Conservation (phyloP, 2,329 filamentous ascomycete genomes). For the Sporothrix mexicana region DNA sequence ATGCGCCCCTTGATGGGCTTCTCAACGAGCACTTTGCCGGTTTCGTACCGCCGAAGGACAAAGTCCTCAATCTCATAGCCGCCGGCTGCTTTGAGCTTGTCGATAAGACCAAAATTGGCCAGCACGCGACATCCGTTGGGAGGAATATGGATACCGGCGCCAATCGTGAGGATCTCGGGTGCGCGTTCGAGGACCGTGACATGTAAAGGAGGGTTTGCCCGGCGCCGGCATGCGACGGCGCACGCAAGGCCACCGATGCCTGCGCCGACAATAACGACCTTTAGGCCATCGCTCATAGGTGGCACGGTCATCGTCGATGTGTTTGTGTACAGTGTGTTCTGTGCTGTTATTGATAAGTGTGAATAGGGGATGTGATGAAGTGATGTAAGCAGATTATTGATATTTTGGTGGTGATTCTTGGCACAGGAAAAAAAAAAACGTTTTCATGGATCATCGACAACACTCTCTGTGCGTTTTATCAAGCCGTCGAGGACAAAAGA, state of each 20-base stretch:
- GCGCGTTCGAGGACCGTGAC: not conserved
- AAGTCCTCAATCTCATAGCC: conserved; percentile 2
- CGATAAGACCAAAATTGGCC: not conserved
- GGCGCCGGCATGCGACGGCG: not conserved
- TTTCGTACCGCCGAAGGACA: not conserved
- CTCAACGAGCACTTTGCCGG: not conserved
- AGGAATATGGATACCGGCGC: not conserved
- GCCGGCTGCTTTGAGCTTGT: not conserved
- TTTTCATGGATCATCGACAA: no score
- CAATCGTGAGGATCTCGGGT: not conserved
- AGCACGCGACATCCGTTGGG: not conserved
- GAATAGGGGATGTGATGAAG: no score
- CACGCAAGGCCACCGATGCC: not conserved
- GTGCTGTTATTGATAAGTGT: no score
- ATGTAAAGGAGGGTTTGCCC: not conserved
- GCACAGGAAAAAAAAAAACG: no score
- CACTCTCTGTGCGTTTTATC: no score
- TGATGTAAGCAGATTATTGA: no score
- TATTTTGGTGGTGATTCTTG: no score
- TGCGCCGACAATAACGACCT: not conserved
- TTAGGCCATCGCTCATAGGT: not conserved
- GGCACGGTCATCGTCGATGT: not conserved
- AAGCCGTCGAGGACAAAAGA: no score
- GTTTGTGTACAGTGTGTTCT: no score
- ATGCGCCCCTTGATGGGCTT: conserved; percentile 8